phyloP scores from a whole-genome alignment of 495 filamentous ascomycete genomes.

The Cercophora scortea region DNA sequence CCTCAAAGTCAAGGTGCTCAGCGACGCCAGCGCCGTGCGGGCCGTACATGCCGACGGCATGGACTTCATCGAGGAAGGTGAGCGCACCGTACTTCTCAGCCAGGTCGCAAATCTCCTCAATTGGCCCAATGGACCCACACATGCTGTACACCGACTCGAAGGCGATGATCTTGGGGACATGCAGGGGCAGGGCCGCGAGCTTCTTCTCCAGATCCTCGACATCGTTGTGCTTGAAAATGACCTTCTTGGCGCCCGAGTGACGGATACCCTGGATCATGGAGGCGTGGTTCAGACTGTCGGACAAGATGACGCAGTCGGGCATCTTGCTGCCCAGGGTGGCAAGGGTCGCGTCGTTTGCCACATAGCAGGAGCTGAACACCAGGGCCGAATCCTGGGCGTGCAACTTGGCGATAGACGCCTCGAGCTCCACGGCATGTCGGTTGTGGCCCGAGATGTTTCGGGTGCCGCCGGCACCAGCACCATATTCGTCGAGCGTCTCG shows the following conservation, averaged over 20 bases:
- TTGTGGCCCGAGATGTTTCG: conserved; percentile 98
- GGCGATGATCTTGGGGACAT: conserved; percentile 93
- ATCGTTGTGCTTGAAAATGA: conserved; percentile 99
- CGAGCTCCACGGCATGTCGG: conserved; percentile 80
- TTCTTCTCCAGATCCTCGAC: conserved; percentile 82
- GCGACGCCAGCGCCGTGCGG: conserved; percentile 93
- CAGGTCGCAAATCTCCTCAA: conserved; percentile 89
- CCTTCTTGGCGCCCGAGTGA: conserved; percentile 89
- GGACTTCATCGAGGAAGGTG: conserved; percentile 96
- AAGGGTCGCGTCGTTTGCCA: conserved; percentile 95
- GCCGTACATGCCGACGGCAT: conserved; percentile 98
- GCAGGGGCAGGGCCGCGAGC: conserved; percentile 72
- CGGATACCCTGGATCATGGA: conserved; percentile 99
- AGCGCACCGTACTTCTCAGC: conserved; percentile 96
- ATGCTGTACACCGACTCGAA: conserved; percentile 99
- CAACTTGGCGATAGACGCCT: conserved; percentile 76
- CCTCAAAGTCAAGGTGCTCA: conserved; percentile 92
- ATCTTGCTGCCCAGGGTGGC: conserved; percentile 93
- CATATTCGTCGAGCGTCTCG: conserved; percentile 86
- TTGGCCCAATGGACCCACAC: conserved; percentile 95
- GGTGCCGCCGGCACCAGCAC: conserved; percentile 90
- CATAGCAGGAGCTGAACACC: conserved; percentile 95
- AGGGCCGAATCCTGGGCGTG: conserved; percentile 86
- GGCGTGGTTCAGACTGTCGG: conserved; percentile 92
- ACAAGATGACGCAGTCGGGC: conserved; percentile 91